Evolutionary conservation across 805 yeast genomes (phyloP).

Genomic region (Sugiyamaella chiloensis): DNA sequence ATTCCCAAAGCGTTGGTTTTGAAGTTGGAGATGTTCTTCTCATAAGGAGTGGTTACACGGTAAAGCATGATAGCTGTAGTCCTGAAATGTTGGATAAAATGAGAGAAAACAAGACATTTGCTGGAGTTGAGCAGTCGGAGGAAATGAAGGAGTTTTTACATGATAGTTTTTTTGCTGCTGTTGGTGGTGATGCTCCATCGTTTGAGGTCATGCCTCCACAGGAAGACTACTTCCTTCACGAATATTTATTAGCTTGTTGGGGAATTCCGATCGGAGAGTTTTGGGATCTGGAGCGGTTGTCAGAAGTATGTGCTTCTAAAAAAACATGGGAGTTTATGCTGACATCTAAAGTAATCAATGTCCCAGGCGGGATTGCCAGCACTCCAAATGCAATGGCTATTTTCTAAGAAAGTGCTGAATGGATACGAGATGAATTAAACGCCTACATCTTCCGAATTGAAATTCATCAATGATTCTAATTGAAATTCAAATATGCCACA

Average conservation of each 20-base stretch:
- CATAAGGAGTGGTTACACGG: slow-evolving; percentile 25
- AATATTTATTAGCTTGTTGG: slow-evolving; percentile 27
- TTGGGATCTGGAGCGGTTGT: slow-evolving; percentile 24
- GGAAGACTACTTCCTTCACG: slow-evolving; percentile 18
- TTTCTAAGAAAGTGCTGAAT: no score
- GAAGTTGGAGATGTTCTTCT: slow-evolving; percentile 26
- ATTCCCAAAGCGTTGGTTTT: slow-evolving; percentile 18
- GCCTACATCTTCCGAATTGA: no score
- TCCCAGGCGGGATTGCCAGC: slow-evolving; percentile 26
- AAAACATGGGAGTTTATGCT: slow-evolving; percentile 24
- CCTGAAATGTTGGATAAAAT: slow-evolving; percentile 11
- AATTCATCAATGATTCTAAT: no score
- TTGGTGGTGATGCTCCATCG: slow-evolving; percentile 19
- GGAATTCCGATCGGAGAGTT: slow-evolving; percentile 29
- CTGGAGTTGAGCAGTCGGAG: slow-evolving; percentile 26
- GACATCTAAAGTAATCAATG: slow-evolving; percentile 26
- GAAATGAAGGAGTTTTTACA: slow-evolving; percentile 17
- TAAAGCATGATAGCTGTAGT: slow-evolving; percentile 18
- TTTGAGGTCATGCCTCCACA: slow-evolving; percentile 19
- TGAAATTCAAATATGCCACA: no score
- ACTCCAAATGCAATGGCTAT: slow-evolving; percentile 41
- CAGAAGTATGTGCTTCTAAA: slow-evolving; percentile 18
- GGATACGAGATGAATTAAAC: no score
- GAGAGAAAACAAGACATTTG: slow-evolving; percentile 11
- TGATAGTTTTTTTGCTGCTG: slow-evolving; percentile 19